Conservation (phyloP, 2,329 filamentous ascomycete species). For the Neophaeococcomyces aloes region DNA sequence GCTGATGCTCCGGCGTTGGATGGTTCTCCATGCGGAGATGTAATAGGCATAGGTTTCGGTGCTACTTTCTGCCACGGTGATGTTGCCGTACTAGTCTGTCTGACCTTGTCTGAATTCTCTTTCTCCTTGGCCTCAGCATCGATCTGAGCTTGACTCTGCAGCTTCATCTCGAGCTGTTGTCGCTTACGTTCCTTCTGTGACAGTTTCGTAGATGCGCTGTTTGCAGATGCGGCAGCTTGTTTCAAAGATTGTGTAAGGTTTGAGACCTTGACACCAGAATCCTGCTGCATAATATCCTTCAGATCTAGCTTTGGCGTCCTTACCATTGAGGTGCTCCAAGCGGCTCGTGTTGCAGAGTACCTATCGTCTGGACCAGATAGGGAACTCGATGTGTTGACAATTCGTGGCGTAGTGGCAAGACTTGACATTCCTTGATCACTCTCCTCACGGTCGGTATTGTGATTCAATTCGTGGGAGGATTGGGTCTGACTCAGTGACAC, state of each 20-base stretch:
- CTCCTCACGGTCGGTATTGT: neutral
- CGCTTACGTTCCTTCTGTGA: constrained; percentile 87
- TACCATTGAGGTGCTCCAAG: constrained; percentile 46
- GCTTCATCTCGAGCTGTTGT: constrained; percentile 54
- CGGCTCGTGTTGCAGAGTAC: constrained; percentile 16
- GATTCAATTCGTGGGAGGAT: neutral
- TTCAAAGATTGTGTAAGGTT: constrained; percentile 43
- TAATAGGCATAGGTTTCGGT: constrained; percentile 4
- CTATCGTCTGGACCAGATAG: neutral
- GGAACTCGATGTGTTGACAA: neutral
- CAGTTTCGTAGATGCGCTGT: constrained; percentile 46
- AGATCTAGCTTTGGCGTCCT: constrained; percentile 58
- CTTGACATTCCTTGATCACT: neutral
- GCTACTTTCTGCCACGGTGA: constrained; percentile 58
- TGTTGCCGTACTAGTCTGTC: constrained; percentile 16
- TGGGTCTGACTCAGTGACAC: neutral
- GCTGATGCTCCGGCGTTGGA: constrained; percentile 17
- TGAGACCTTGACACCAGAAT: constrained; percentile 41
- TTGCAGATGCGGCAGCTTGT: constrained; percentile 32
- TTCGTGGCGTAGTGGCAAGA: neutral
- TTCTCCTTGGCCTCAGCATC: constrained; percentile 19
- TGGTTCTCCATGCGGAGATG: constrained; percentile 11
- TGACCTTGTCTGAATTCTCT: constrained; percentile 2
- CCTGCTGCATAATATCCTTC: constrained; percentile 63
- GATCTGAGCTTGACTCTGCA: constrained; percentile 18